Conservation (phyloP, 148 eudicot genomes). For the Amaranthus hypochondriacus region DNA sequence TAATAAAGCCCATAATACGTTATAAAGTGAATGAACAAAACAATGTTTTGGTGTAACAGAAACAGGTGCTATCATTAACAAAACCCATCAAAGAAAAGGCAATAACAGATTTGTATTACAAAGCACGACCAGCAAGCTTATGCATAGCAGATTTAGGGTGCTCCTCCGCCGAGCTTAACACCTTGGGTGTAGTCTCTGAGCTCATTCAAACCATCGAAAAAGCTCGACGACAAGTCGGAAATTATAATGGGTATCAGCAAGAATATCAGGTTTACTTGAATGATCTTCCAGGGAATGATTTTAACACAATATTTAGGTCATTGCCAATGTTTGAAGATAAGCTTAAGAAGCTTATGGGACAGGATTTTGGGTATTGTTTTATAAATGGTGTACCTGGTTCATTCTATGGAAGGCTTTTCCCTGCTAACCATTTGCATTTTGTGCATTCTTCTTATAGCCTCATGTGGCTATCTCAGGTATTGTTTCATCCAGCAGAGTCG, state of each 20-base stretch:
- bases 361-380: conserved; percentile 22
- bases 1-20: not conserved
- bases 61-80: conserved; percentile 5
- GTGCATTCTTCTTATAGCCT: conserved; percentile 47
- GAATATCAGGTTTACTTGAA: conserved; percentile 32
- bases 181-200: not conserved
- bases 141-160: conserved; percentile 24
- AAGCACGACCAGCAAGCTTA: not conserved
- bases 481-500: not conserved
- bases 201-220: conserved; percentile 11
- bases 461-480: conserved; percentile 53
- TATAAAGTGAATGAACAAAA: not conserved
- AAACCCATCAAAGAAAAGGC: conserved; percentile 17
- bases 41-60: conserved; percentile 1
- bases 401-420: conserved; percentile 47
- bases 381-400: conserved; percentile 42
- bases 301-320: conserved; percentile 18
- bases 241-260: not conserved
- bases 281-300: conserved; percentile 28
- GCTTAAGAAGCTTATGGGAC: conserved; percentile 21
- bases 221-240: not conserved
- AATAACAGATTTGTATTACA: conserved; percentile 3
- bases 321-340: conserved; percentile 18
- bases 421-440: conserved; percentile 32
- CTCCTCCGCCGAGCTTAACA: conserved; percentile 17